Evolutionary conservation across 2,329 filamentous ascomycete species (phyloP).

Genomic region (Coccinonectria pachysandricola): DNA sequence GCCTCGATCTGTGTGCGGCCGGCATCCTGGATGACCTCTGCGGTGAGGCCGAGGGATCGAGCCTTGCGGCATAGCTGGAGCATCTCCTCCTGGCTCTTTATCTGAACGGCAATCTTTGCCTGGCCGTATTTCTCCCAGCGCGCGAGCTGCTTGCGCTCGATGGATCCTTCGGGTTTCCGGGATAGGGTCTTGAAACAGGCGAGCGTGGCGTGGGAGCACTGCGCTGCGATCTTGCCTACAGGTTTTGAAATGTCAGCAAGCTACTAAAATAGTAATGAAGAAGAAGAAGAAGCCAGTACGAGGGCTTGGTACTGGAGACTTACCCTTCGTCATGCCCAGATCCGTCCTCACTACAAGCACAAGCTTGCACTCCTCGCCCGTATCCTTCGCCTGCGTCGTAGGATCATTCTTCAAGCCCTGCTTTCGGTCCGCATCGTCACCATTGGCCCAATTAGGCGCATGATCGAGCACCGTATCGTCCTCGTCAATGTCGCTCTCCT

Average conservation of each 20-base stretch:
- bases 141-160: conserved; percentile 54
- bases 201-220: conserved; percentile 91
- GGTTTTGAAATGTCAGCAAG: too few species aligned
- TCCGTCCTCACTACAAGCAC: conserved; percentile 89
- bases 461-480: conserved; percentile 50
- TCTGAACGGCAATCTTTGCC: conserved; percentile 86
- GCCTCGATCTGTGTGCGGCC: conserved; percentile 93
- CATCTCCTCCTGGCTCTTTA: conserved; percentile 77
- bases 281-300: too few species aligned
- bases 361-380: conserved; percentile 80
- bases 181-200: conserved; percentile 88
- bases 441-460: conserved; percentile 57
- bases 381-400: conserved; percentile 32
- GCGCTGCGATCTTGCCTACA: conserved; percentile 89
- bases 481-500: conserved; percentile 58
- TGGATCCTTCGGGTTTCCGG: conserved; percentile 40
- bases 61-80: conserved; percentile 66
- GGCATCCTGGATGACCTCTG: conserved; percentile 88
- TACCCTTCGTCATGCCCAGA: conserved; percentile 95
- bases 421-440: conserved; percentile 45
- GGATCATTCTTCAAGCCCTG: conserved; percentile 40
- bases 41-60: conserved; percentile 72
- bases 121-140: conserved; percentile 83
- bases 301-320: conserved; percentile 14
- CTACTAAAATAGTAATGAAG: background rate